A percentile compares a stretch with the other conserved stretches of the same genome.
Conservation (phyloP, 345 rosid genomes). For the Lepidium didymum region DNA sequence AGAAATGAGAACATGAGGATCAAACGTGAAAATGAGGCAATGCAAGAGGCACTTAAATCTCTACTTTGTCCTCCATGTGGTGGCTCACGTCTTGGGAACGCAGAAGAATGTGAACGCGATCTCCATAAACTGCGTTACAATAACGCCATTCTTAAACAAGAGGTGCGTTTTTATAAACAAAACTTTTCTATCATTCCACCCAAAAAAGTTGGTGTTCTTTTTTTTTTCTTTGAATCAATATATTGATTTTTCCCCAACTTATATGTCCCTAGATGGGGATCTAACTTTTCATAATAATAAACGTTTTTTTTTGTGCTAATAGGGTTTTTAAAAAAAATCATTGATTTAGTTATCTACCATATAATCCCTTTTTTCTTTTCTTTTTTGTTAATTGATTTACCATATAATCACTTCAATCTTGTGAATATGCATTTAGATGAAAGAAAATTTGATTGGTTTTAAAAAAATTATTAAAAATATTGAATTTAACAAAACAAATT, state of each 20-base stretch:
- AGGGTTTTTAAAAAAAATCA: background rate
- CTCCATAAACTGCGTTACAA: conserved; percentile 39
- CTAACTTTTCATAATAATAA: background rate
- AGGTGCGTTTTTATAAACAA: conserved; percentile 28
- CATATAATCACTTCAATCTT: background rate
- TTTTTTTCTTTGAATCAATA: background rate
- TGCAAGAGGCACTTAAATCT: conserved; percentile 49
- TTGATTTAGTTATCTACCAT: background rate
- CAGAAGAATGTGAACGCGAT: conserved; percentile 32
- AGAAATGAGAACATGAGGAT: conserved; percentile 51
- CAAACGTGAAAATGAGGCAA: conserved; percentile 41
- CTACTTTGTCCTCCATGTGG: conserved; percentile 66
- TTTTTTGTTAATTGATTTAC: no score
- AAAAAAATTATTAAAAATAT: no score
- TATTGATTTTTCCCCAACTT: background rate
- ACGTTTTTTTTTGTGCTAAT: background rate
- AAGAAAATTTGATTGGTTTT: background rate
- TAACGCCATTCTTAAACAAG: conserved; percentile 41
- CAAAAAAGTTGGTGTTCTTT: no score
- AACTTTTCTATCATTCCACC: no score
- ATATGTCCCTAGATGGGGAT: background rate
- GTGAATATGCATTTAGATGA: background rate
- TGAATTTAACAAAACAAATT: no score
- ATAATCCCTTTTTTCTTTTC: rapidly evolving
- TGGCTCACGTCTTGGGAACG: conserved; percentile 44